Base-by-base conservation (phyloP, 1,139 yeast genomes). In the Lizanozyma gosingica region DNA sequence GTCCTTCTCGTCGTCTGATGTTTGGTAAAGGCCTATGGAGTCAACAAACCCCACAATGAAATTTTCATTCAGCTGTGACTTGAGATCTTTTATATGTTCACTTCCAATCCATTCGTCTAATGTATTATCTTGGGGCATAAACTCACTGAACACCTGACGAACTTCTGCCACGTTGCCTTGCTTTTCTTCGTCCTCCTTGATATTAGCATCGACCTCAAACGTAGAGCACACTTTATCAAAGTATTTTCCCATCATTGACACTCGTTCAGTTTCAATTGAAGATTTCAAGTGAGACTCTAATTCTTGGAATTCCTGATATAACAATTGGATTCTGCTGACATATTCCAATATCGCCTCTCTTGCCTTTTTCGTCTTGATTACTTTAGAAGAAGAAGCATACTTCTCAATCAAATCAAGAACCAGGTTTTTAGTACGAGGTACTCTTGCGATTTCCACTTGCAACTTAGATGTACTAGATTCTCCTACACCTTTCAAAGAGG, bases 51-150 rank as follows among this genome's bases (percentile, higher is more conserved):
- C 9, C 6, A 22, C 29, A 22, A 22, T 6, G 11, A 22, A 22
- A 11, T 18, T 18, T 4, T 17, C 35, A 22, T 36, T 14, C 4
- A 22, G 14, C 8, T 27, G 16, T 16, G 34, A 36, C 2, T 18
- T 15, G 33, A 32, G 15, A 11, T 41, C 38, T 1, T 42, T 46
- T 8, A 45, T 42, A 35, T 35, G 37, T 16, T 44, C 40, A 38
- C 14, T 18, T 73, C 81, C n/a, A 84, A 62, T 4, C 82, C 77
- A 38, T 83, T 64, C 2, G 85, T 22, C 29, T 11, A 22, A 6
- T 6, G 29, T 6, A 22, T 6, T 22, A 22, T 22, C 29, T 11
- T 22, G 29, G 9, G 29, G 29, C 11, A 22, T 22, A 11, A 22
- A 22, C 29, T 22, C 29, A 22, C 29, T 22, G 29, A 22, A 22